phyloP scores from a whole-genome alignment of 768 basidiomycete genomes.

The Cubamyces lactineus region DNA sequence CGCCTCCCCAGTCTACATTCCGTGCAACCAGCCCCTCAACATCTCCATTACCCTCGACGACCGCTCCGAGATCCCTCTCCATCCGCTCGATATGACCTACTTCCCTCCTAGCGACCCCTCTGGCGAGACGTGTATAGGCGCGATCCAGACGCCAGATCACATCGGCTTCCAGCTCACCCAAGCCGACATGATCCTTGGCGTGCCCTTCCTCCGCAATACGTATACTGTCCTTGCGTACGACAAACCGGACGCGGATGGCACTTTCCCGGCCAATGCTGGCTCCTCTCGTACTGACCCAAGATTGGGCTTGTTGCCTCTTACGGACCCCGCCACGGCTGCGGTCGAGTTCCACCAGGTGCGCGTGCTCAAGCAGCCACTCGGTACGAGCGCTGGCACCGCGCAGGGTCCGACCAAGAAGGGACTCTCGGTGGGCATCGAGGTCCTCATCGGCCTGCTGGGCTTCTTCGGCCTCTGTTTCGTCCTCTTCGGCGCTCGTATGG shows the following conservation, averaged over 20 bases:
- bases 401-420: conserved; percentile 38
- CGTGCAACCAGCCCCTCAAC: conserved; percentile 72
- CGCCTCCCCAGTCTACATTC: conserved; percentile 63
- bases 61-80: conserved; percentile 59
- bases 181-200: conserved; percentile 78
- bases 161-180: conserved; percentile 43
- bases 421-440: conserved; percentile 61
- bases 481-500: conserved; percentile 60
- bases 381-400: conserved; percentile 7
- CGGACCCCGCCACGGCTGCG: conserved; percentile 62
- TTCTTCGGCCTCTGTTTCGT: conserved; percentile 59
- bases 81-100: conserved; percentile 75
- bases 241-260: conserved; percentile 47
- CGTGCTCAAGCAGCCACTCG: conserved; percentile 62
- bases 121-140: conserved; percentile 58
- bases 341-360: conserved; percentile 72
- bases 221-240: conserved; percentile 80
- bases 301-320: conserved; percentile 66
- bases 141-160: conserved; percentile 62
- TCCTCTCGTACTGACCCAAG: conserved; percentile 41
- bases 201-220: conserved; percentile 74
- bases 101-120: conserved; percentile 44
- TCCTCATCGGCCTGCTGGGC: conserved; percentile 59
- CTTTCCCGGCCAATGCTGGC: conserved; percentile 41
- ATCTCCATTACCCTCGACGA: conserved; percentile 67